phyloP scores from a whole-genome alignment of 2,329 filamentous ascomycete species.

The Hysterium pulicare region DNA sequence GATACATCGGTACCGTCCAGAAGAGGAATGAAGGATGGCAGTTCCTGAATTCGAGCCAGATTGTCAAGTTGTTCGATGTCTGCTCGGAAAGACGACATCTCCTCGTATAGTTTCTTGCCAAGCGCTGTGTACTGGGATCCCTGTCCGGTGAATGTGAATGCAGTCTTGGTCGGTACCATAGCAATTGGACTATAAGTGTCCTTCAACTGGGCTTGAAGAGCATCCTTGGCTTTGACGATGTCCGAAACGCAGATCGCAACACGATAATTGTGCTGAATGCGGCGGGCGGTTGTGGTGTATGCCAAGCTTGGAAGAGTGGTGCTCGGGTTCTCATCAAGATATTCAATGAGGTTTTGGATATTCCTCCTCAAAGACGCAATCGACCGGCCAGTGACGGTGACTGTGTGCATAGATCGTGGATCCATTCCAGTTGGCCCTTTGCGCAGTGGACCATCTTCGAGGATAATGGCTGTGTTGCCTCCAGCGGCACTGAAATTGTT shows the following conservation, averaged over 20 bases:
- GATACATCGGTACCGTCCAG: constrained; percentile 48
- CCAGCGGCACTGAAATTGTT: constrained; percentile 55
- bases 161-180: constrained; percentile 50
- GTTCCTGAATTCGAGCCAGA: constrained; percentile 43
- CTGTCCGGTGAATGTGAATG: constrained; percentile 53
- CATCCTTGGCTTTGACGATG: constrained; percentile 45
- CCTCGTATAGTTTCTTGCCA: constrained; percentile 49
- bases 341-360: constrained; percentile 46
- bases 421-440: constrained; percentile 42
- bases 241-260: constrained; percentile 47
- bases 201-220: constrained; percentile 47
- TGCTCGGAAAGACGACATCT: constrained; percentile 46
- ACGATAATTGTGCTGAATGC: constrained; percentile 54
- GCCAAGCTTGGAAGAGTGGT: constrained; percentile 48
- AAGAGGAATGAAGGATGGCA: constrained; percentile 50
- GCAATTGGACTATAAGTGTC: constrained; percentile 52
- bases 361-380: constrained; percentile 52
- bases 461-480: constrained; percentile 52
- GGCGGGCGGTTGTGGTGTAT: constrained; percentile 52
- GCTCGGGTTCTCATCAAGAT: constrained; percentile 43
- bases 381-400: constrained; percentile 51
- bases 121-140: constrained; percentile 53
- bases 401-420: constrained; percentile 45
- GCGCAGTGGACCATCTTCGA: constrained; percentile 49
- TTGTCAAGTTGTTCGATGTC: constrained; percentile 51